phyloP scores from a whole-genome alignment of 2,329 filamentous ascomycete genomes.

The Trichoderma brevicompactum region DNA sequence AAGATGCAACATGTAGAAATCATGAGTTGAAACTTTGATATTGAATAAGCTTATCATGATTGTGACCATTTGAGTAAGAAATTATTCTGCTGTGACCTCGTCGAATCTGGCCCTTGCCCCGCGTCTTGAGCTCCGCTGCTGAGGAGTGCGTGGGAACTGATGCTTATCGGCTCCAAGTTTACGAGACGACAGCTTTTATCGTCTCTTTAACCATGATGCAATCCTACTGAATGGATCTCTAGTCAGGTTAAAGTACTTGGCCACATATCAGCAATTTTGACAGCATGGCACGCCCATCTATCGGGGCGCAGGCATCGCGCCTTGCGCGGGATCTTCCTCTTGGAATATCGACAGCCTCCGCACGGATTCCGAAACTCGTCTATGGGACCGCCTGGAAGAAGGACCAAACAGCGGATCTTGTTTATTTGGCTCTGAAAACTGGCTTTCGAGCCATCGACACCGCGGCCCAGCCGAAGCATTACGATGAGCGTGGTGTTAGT shows the following conservation, averaged over 20 bases:
- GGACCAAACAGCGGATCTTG: conserved; percentile 66
- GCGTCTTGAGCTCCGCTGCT: conserved; percentile 13
- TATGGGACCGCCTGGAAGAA: conserved; percentile 92
- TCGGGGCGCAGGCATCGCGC: conserved; percentile 38
- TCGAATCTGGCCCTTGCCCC: conserved; percentile 6
- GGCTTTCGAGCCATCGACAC: conserved; percentile 79
- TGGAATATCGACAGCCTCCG: conserved; percentile 39
- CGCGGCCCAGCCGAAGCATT: conserved; percentile 77
- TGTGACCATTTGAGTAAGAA: not conserved
- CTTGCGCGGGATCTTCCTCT: conserved; percentile 44
- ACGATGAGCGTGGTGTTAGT: conserved; percentile 73
- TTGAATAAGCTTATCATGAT: not conserved
- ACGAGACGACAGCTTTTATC: not conserved
- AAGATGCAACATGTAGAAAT: not conserved
- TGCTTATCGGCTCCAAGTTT: not conserved
- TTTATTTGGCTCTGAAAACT: conserved; percentile 67
- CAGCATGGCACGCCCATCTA: conserved; percentile 32
- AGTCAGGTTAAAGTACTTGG: not conserved
- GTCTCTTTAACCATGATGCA: not conserved
- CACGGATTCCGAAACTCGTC: conserved; percentile 58
- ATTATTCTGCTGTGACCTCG: not conserved
- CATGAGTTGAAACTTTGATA: not conserved
- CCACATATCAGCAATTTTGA: not conserved
- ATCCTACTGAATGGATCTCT: not conserved
- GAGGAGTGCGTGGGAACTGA: not conserved